These are phyloP conservation scores for Podochytrium sp. DNA, from an alignment of 192 early-diverging fungal genomes.

Conservation along the genomic window DNA sequence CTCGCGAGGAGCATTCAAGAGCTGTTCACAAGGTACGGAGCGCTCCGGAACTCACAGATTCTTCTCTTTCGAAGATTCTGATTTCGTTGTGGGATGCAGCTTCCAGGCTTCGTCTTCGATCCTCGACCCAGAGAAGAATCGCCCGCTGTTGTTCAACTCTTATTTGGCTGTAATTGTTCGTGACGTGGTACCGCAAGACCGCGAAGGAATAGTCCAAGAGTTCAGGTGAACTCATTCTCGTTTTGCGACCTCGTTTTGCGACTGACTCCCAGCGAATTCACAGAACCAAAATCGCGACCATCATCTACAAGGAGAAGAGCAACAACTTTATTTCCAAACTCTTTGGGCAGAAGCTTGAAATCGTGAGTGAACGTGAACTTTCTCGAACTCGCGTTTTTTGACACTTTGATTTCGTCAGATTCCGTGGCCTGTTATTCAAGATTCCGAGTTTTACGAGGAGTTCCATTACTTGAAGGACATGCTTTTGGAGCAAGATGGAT, in stretches of 20 bases:
- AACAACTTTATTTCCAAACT: constrained; percentile 11
- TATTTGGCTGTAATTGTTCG: not conserved
- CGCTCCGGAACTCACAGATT: no score
- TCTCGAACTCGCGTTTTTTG: not conserved
- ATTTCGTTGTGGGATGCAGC: not conserved
- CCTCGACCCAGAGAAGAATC: not conserved
- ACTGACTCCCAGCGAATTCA: not conserved
- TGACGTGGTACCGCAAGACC: not conserved
- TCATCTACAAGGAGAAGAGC: not conserved
- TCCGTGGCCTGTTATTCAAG: constrained; percentile 13
- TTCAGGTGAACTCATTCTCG: not conserved
- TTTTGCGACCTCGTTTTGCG: no score
- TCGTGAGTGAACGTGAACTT: not conserved
- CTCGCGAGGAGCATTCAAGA: not conserved
- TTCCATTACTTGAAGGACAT: not conserved
- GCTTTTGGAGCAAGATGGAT: not conserved
- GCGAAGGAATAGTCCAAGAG: not conserved
- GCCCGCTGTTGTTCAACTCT: not conserved
- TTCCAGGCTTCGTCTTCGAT: not conserved
- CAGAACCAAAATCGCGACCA: not conserved
- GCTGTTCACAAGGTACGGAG: not conserved
- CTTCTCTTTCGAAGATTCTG: not conserved
- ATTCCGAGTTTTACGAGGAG: constrained; percentile 3
- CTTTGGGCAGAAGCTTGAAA: not conserved
- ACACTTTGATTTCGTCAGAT: not conserved